Conservation (phyloP, 148 eudicot species). For the Pharnaceum exiguum region DNA sequence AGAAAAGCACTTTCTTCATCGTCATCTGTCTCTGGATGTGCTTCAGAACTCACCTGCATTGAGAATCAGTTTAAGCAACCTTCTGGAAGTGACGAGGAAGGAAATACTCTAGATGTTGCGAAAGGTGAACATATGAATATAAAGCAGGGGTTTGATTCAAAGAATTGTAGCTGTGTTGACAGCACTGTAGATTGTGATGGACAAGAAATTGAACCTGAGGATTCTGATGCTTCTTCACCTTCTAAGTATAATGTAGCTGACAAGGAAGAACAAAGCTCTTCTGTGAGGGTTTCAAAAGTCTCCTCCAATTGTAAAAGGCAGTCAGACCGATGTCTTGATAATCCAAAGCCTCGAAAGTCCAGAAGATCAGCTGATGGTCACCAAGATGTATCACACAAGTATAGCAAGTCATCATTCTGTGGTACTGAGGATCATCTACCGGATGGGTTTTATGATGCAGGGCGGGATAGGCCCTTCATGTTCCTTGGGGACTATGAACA, state of each 20-base stretch:
- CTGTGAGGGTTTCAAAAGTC: constrained; percentile 30
- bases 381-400: constrained; percentile 51
- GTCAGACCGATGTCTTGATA: constrained; percentile 65
- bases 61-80: constrained; percentile 27
- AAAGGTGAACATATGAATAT: constrained; percentile 28
- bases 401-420: constrained; percentile 70
- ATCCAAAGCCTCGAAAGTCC: constrained; percentile 74
- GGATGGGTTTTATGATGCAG: constrained; percentile 99
- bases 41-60: constrained; percentile 26
- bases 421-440: constrained; percentile 65
- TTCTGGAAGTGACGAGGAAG: constrained; percentile 24
- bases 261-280: constrained; percentile 32
- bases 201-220: constrained; percentile 22
- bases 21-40: constrained; percentile 27
- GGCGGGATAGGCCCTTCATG: constrained; percentile 91
- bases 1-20: constrained; percentile 24
- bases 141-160: constrained; percentile 24
- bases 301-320: constrained; percentile 73
- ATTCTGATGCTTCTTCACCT: constrained; percentile 24
- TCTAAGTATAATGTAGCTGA: constrained; percentile 26
- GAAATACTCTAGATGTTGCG: constrained; percentile 13
- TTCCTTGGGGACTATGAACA: constrained; percentile 61
- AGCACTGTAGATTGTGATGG: constrained; percentile 23
- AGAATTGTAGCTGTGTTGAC: constrained; percentile 30
- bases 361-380: constrained; percentile 50